A percentile compares a stretch with the other conserved stretches of the same genome.
phyloP scores from a whole-genome alignment of 148 eudicot genomes.

The Rhododendron ovatum region DNA sequence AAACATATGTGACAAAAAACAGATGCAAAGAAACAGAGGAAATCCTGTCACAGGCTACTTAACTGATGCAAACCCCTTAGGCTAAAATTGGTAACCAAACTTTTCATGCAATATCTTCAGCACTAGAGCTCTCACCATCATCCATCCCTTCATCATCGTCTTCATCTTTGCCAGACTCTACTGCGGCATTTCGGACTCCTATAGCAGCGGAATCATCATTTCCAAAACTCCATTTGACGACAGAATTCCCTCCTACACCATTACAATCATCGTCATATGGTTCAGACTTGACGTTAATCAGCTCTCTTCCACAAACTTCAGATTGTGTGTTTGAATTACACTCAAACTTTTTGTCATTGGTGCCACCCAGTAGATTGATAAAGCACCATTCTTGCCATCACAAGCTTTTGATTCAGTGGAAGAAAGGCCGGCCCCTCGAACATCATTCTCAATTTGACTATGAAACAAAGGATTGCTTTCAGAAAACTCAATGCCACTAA shows the following conservation, averaged over 20 bases:
- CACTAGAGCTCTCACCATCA: neutral
- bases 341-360: neutral
- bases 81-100: neutral
- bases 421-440: neutral
- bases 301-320: neutral
- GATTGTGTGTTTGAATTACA: neutral
- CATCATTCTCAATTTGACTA: neutral
- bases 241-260: neutral
- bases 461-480: neutral
- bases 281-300: neutral
- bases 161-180: conserved; percentile 3
- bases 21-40: neutral
- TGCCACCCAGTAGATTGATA: neutral
- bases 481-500: neutral
- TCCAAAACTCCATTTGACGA: neutral
- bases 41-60: neutral
- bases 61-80: neutral
- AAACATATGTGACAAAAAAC: neutral
- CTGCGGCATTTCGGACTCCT: neutral
- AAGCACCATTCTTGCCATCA: neutral
- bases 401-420: neutral
- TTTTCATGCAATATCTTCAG: conserved; percentile 2
- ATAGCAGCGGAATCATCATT: neutral
- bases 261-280: neutral
- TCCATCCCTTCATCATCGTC: conserved; percentile 10